Percentiles rank a stretch among this genome's conserved stretches.
Conservation (phyloP, 345 rosid species). For the Eucalyptus marginata region DNA sequence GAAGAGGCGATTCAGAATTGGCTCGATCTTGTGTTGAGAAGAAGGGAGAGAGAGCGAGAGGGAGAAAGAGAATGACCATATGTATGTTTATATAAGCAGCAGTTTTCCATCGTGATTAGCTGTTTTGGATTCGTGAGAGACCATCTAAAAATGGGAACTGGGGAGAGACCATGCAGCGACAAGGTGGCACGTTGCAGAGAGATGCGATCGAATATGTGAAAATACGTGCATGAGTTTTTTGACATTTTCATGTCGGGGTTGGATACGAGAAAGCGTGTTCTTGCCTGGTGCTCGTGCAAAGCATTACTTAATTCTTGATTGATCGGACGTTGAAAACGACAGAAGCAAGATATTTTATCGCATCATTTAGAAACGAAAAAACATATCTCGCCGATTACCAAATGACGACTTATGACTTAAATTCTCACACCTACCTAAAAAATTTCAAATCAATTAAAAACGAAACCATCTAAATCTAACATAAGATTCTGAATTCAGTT, state of each 20-base stretch:
- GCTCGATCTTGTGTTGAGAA: neutral
- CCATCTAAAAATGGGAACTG: neutral
- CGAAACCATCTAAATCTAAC: neutral
- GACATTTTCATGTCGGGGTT: neutral
- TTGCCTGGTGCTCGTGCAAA: neutral
- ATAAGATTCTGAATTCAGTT: neutral
- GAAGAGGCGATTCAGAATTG: neutral
- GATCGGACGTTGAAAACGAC: neutral
- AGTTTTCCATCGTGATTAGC: neutral
- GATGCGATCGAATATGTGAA: neutral
- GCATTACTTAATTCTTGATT: neutral
- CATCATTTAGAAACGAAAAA: neutral
- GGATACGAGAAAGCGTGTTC: neutral
- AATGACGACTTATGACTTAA: neutral
- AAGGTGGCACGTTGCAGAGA: neutral
- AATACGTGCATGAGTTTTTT: neutral
- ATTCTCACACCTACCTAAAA: rapidly evolving
- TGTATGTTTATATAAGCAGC: neutral
- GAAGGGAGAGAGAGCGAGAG: neutral
- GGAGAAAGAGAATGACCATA: neutral
- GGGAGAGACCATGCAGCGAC: neutral
- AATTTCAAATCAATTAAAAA: neutral
- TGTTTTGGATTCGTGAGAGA: neutral
- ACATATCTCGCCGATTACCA: neutral
- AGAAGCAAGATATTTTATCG: neutral